Evolutionary conservation across 352 stramenopile genomes (phyloP), one percentile per base, ranked within the genome.

Genomic region (Peronospora destructor): DNA sequence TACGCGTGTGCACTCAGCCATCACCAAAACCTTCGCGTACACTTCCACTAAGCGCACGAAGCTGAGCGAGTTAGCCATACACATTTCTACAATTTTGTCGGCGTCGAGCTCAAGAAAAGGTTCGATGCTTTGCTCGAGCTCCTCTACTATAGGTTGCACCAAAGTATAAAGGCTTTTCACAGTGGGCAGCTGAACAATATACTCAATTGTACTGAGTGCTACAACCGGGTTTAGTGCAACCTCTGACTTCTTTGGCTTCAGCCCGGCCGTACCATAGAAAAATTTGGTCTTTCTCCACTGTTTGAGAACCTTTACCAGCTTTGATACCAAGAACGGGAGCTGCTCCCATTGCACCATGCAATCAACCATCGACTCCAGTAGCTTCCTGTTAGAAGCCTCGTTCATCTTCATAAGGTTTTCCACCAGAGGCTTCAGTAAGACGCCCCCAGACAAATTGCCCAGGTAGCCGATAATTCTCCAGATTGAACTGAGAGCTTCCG

Each of bases 341-440:
- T 87, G 74, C 11, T 83, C 59, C 80, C 80, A 91, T 57, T 86
- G 81, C 13, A 67, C 61, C 13, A 91, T 69, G 38, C 77, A 91
- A 39, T 89, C 66, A 38, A 91, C 61, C 73, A 91, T 85, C 7
- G 77, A 80, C 46, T 86, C 73, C n/a, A 91, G 55, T 9, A 87
- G 62, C 49, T 80, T 84, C 46, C 74, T 76, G 55, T 70, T 89
- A 9, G 71, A 86, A 10, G 64, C 80, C 28, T 84, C 73, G 41
- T 89, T 71, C 66, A 89, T 84, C 28, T 51, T 53, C 77, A 89
- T 85, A n/a, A 89, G 48, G 11, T 75, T 77, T 21, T 76, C 63
- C 4, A 91, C 61, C 3, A 91, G 49, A 14, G 49, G 66, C 23
- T 91, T 76, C 21, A 87, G 42, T 41, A 91, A 49, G 6, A 53